Base-by-base conservation (phyloP, 129 eudicot species). In the Lonicera japonica region DNA sequence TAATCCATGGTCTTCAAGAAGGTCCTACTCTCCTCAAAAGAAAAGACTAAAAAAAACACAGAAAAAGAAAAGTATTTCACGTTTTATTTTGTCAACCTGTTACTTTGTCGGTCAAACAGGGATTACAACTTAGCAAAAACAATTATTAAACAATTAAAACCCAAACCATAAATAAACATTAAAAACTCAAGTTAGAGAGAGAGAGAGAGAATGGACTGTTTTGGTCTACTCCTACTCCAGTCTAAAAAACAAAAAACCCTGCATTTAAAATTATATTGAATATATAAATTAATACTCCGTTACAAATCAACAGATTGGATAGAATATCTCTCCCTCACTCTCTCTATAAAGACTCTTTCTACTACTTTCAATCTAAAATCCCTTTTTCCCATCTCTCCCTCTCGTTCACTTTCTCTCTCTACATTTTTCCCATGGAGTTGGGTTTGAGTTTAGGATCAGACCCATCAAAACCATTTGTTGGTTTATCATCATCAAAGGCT, bases 391-490 rank as follows among this genome's bases (percentile, higher is more conserved):
- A 36, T 57, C 72, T 57, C 25, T 50, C 34, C 3, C 36, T 1
- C 17, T 22, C 43, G 25, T 46, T 63, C 47, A 39, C 15, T 12
- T 60, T 41, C 43, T 39, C 22, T 18, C 34, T 59, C 55, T 77
- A 45, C 56, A 13, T 58, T 38, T 57, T 72, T 57, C 40, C 54
- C 60, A 34, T 87, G 91, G 95, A 87, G 70, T 40, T 87, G 46
- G 86, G 91, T 17, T 83, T 87, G 59, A 87, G 84, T 73, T 76
- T 87, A 63, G 91, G 95, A n/a, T n/a, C n/a, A 51, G 86, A 81
- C 34, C 25, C 83, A 18, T 63, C 83, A 1, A 76, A 68, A 56
- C 20, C 82, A 0, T 24, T 66, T 65, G 70, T n/a, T n/a, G 56
- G 17, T 56, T n/a, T n/a, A n/a, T n/a, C 61, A 25, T 56, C 61